Evolutionary conservation across 139 green algal genomes (phyloP).

Genomic region (Asterochloris erici): DNA sequence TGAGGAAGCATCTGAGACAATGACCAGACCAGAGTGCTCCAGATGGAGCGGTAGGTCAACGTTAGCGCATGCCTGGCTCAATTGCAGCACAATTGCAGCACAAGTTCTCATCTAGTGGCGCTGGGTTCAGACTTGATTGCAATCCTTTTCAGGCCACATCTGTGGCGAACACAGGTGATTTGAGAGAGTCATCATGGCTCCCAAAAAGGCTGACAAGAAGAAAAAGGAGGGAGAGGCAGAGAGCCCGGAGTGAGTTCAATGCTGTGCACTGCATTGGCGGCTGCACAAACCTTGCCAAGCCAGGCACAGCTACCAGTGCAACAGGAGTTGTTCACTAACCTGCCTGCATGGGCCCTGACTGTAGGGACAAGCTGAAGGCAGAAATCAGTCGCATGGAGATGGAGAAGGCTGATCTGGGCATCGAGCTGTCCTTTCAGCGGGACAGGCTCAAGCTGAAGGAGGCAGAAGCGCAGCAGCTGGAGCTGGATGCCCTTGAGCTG

Average conservation of each 20-base stretch:
- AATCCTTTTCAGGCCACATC: too few species aligned
- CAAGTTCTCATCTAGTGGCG: too few species aligned
- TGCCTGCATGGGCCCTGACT: background rate
- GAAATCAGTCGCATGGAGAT: constrained; percentile 35
- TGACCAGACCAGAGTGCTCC: too few species aligned
- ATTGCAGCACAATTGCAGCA: too few species aligned
- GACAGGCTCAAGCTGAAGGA: constrained; percentile 55
- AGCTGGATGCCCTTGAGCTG: constrained; percentile 42
- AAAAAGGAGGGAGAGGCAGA: constrained; percentile 11
- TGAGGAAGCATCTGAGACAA: too few species aligned
- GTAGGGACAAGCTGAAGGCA: constrained; percentile 40
- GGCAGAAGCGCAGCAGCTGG: constrained; percentile 44
- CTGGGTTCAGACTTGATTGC: too few species aligned
- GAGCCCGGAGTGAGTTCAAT: constrained; percentile 6
- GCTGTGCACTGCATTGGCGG: too few species aligned
- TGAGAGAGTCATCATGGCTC: background rate
- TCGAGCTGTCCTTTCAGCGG: constrained; percentile 49
- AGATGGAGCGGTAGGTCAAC: too few species aligned
- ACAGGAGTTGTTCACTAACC: background rate
- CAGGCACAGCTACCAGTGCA: too few species aligned
- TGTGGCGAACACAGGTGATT: too few species aligned
- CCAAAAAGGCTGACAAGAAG: constrained; percentile 14
- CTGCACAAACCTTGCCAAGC: too few species aligned
- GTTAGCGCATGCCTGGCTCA: too few species aligned
- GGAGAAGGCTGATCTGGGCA: constrained; percentile 30